These are phyloP conservation scores for Citrus glauca DNA, from an alignment of 345 rosid species.

Conservation along the genomic window DNA sequence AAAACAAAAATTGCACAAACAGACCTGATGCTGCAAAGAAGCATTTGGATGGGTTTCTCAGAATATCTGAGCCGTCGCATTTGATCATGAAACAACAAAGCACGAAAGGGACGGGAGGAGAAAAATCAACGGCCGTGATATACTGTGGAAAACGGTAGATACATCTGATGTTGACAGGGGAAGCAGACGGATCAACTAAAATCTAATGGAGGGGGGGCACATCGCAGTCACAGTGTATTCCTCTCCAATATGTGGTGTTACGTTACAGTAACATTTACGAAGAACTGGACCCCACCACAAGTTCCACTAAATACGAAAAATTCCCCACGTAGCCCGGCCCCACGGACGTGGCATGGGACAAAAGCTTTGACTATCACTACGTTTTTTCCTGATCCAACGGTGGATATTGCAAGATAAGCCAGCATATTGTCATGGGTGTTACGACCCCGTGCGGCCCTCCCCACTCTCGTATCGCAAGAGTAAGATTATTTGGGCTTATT, in stretches of 20 bases:
- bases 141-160: too few relatives aligned
- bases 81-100: not conserved
- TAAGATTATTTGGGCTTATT: too few relatives aligned
- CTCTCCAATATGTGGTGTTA: not conserved
- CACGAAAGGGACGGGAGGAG: not conserved
- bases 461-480: too few relatives aligned
- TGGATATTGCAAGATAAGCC: not conserved
- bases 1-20: not conserved
- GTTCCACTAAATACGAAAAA: not conserved
- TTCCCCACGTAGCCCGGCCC: not conserved
- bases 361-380: not conserved
- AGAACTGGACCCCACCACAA: not conserved
- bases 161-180: not conserved
- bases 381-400: not conserved
- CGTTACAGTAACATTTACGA: not conserved
- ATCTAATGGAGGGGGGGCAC: slow-evolving; percentile 6
- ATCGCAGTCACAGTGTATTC: not conserved
- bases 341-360: not conserved
- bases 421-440: not conserved
- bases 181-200: not conserved
- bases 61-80: not conserved
- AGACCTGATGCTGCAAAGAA: not conserved
- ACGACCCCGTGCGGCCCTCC: too few relatives aligned
- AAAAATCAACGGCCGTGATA: not conserved
- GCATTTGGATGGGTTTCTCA: not conserved